Evolutionary conservation across 2,329 filamentous ascomycete genomes (phyloP).

Genomic region (Dichotomopilus funicola): DNA sequence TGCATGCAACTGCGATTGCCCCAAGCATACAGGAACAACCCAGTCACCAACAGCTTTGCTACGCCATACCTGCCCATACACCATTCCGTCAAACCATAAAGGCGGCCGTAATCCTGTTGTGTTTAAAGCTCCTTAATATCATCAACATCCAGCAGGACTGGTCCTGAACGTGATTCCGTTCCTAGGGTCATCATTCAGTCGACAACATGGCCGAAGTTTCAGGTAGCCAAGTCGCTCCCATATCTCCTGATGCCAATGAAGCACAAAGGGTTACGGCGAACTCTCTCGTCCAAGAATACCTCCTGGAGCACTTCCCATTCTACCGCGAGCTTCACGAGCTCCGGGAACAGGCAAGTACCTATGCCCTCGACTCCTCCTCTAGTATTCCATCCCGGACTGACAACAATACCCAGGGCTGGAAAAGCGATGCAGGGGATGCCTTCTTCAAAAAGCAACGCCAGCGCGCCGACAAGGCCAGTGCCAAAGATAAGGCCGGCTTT

Average conservation of each 20-base stretch:
- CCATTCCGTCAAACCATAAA: not conserved
- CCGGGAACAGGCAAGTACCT: not conserved
- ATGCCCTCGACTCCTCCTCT: not conserved
- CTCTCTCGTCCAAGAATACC: slow-evolving; percentile 1
- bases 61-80: not conserved
- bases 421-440: slow-evolving; percentile 35
- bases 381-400: not conserved
- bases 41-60: not conserved
- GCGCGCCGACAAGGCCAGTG: slow-evolving; percentile 30
- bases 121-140: not conserved
- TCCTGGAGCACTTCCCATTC: not conserved
- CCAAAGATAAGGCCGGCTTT: slow-evolving; percentile 26
- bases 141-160: not conserved
- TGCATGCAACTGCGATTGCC: too few relatives aligned
- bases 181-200: not conserved
- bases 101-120: not conserved
- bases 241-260: not conserved
- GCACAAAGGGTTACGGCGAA: not conserved
- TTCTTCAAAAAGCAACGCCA: slow-evolving; percentile 37
- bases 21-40: too few relatives aligned
- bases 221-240: not conserved
- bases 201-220: not conserved
- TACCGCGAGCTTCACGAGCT: slow-evolving; percentile 7
- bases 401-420: slow-evolving; percentile 35
- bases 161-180: not conserved